Base-by-base conservation (phyloP, 1,284 basidiomycete genomes). In the Schizophyllum commune region DNA sequence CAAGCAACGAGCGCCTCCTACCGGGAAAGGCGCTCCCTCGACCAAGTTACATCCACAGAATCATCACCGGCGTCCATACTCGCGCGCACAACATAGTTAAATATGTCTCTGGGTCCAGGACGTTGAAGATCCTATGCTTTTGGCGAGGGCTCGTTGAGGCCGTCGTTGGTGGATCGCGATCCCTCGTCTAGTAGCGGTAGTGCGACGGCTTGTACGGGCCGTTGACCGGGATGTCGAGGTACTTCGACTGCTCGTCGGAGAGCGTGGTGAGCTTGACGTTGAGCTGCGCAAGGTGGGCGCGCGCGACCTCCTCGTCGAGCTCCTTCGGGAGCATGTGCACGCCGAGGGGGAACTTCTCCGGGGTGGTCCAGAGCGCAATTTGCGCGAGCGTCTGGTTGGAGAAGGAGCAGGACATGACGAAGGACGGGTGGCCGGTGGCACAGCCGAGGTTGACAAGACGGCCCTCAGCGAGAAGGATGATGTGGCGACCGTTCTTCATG, bases 401-500 rank as follows among this genome's bases (percentile, higher is more conserved):
- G 84, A 99, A 99, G 61, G 97, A 99, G 83, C 95, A 98, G 51
- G 96, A 98, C 97, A 99, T 99, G 81, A 99, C 96, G 77, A 94
- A 94, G 59, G 94, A 96, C 55, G 94, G 94, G 78, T 96, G 94
- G 61, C 94, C 94, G 65, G 93, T 96, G 55, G 89, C 90, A 73
- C 90, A 92, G 64, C 20, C 54, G 34, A 13, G 57, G 51, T 22
- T 59, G 51, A 52, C 61, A 55, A 56, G 59, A 62, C 54, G 5
- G 33, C 96, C 96, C 74, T 98, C 94, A 62, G 96, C 96, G 65
- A 99, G 92, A 62, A 99, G 89, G 78, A 99, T 91, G 79, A 99
- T 80, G 82, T 98, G 96, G 66, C 93, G 91, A 63, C 94, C 95
- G 62, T 79, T 86, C 20, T 20, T 20, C 89, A 96, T 94, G 70